Percentiles rank a stretch among this genome's conserved stretches.
These are phyloP conservation scores for Penicillium occitanis DNA, from an alignment of 2,329 filamentous ascomycete genomes.

Conservation along the genomic window DNA sequence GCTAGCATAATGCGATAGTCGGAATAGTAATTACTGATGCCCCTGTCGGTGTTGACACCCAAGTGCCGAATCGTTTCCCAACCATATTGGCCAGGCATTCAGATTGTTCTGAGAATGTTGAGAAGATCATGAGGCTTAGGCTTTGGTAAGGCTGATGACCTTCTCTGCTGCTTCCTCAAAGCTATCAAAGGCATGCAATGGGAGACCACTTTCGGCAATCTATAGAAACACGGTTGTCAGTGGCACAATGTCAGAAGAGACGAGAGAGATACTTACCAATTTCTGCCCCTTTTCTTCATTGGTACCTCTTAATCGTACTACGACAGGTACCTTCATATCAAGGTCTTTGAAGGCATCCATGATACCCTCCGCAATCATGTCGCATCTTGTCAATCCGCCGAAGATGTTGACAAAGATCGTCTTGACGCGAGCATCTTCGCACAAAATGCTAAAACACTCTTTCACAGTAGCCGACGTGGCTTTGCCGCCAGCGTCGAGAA, in stretches of 20 bases:
- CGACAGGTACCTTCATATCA: slow-evolving; percentile 66
- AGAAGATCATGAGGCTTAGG: background rate
- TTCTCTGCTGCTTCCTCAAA: slow-evolving; percentile 71
- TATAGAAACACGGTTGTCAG: slow-evolving; percentile 26
- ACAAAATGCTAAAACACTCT: slow-evolving; percentile 70
- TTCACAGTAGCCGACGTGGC: slow-evolving; percentile 80
- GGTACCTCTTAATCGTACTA: slow-evolving; percentile 74
- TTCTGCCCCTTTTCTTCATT: slow-evolving; percentile 69
- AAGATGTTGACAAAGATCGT: slow-evolving; percentile 73
- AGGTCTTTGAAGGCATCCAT: slow-evolving; percentile 71
- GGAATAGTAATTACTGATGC: background rate
- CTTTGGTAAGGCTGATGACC: slow-evolving; percentile 58
- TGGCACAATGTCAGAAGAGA: background rate
- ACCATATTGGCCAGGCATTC: background rate
- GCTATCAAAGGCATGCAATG: slow-evolving; percentile 69
- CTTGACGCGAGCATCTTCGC: slow-evolving; percentile 69
- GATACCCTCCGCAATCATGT: slow-evolving; percentile 78
- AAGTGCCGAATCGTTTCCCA: background rate
- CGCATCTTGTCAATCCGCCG: slow-evolving; percentile 68
- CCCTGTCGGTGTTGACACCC: background rate
- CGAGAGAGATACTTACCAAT: slow-evolving; percentile 49
- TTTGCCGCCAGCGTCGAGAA: slow-evolving; percentile 86
- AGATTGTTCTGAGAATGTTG: background rate
- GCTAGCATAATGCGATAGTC: background rate
- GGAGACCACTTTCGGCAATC: slow-evolving; percentile 66